phyloP scores from a whole-genome alignment of 345 rosid species.

The Combretum micranthum region DNA sequence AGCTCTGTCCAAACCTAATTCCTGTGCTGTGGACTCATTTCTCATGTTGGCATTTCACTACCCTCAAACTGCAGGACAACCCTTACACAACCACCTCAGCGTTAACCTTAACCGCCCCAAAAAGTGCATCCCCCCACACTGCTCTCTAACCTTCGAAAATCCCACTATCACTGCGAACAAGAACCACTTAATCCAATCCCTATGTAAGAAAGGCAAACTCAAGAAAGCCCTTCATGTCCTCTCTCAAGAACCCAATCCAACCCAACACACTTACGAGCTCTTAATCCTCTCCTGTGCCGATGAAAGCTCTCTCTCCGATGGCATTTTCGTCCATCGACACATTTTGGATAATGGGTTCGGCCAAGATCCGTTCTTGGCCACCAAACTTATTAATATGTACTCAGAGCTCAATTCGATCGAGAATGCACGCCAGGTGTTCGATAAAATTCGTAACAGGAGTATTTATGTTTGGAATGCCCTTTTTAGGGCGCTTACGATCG shows the following conservation, averaged over 20 bases:
- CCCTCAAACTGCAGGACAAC: conserved; percentile 21
- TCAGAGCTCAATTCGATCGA: conserved; percentile 43
- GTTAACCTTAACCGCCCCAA: conserved; percentile 18
- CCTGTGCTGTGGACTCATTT: not conserved
- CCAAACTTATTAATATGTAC: conserved; percentile 75
- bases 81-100: conserved; percentile 13
- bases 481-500: conserved; percentile 69
- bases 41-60: conserved; percentile 53
- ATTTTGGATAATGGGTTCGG: conserved; percentile 62
- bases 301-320: conserved; percentile 52
- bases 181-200: conserved; percentile 51
- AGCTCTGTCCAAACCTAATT: not conserved
- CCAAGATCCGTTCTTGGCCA: conserved; percentile 88
- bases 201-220: conserved; percentile 66
- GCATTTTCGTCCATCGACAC: conserved; percentile 51
- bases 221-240: conserved; percentile 69
- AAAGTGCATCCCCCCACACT: conserved; percentile 3
- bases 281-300: conserved; percentile 61
- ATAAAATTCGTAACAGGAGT: conserved; percentile 65
- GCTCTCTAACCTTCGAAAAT: conserved; percentile 25
- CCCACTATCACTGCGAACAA: conserved; percentile 20
- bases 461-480: conserved; percentile 82
- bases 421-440: conserved; percentile 74
- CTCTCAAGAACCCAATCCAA: conserved; percentile 44
- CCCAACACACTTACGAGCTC: conserved; percentile 82